Evolutionary conservation across 345 rosid genomes (phyloP).

Genomic region (Litchi chinensis): DNA sequence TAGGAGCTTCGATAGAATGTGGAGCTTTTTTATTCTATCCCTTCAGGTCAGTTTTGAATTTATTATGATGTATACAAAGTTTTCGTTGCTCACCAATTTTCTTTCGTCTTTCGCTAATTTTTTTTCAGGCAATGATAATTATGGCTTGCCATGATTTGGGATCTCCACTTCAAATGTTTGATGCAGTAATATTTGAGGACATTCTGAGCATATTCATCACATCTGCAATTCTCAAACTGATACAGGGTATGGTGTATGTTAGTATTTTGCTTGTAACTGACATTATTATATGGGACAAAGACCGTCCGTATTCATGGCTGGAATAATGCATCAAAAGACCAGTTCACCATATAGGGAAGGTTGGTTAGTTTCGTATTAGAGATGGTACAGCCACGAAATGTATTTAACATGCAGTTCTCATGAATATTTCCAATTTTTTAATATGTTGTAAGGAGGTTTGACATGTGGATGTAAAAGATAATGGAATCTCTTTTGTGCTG

Average conservation of each 20-base stretch:
- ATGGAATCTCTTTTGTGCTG: too few species aligned
- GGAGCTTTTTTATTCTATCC: constrained; percentile 88
- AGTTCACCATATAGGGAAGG: not conserved
- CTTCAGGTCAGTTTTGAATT: constrained; percentile 66
- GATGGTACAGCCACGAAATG: not conserved
- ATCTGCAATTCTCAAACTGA: constrained; percentile 72
- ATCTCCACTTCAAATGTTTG: constrained; percentile 81
- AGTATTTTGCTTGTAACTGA: constrained; percentile 3
- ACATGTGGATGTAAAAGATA: too few species aligned
- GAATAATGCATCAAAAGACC: not conserved
- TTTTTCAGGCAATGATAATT: constrained; percentile 84
- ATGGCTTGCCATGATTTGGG: constrained; percentile 93
- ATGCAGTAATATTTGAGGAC: constrained; percentile 76
- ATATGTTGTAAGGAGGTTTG: too few species aligned
- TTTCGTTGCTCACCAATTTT: not conserved
- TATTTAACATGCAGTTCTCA: not conserved
- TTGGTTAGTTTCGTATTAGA: not conserved
- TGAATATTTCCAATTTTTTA: not conserved
- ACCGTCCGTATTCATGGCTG: not conserved
- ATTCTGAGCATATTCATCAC: constrained; percentile 92
- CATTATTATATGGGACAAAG: not conserved
- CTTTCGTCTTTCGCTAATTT: constrained; percentile 4
- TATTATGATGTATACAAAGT: not conserved
- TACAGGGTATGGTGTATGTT: constrained; percentile 53
- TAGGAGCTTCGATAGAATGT: constrained; percentile 97